These are phyloP conservation scores for Ammopiptanthus mongolicus DNA, from an alignment of 306 rosid species.

Conservation along the genomic window DNA sequence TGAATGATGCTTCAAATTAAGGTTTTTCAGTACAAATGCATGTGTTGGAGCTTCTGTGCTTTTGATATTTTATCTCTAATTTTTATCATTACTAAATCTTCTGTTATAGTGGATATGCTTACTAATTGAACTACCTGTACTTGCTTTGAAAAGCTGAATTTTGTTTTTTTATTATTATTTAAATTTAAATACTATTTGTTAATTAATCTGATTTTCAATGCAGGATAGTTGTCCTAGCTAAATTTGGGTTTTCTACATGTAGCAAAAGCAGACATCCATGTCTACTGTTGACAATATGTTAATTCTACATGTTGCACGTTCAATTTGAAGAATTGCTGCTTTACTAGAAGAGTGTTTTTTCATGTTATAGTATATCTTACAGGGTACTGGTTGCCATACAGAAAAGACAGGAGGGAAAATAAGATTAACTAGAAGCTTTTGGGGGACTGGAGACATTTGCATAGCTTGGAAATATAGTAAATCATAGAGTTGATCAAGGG, in stretches of 20 bases:
- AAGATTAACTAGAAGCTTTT: neutral
- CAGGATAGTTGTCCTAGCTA: constrained; percentile 26
- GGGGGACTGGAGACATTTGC: neutral
- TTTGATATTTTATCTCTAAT: neutral
- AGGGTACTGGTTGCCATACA: constrained; percentile 15
- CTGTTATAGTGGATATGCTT: neutral
- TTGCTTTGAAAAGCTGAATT: neutral
- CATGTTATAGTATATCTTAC: constrained; percentile 5
- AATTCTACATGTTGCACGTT: constrained; percentile 7
- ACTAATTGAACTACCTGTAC: neutral
- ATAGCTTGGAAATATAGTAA: constrained; percentile 3
- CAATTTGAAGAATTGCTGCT: constrained; percentile 14
- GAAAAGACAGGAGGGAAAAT: constrained; percentile 17
- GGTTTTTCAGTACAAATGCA: constrained; percentile 3
- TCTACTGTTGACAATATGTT: constrained; percentile 21
- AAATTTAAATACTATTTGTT: neutral
- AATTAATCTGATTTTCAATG: constrained; percentile 17
- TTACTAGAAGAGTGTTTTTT: neutral
- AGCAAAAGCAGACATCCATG: constrained; percentile 21
- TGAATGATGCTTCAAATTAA: constrained; percentile 4
- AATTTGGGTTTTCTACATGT: constrained; percentile 11
- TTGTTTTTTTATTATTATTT: neutral
- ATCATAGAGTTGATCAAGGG: neutral
- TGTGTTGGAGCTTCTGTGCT: neutral
- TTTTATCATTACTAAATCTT: constrained; percentile 9